Percentiles rank a stretch among this genome's conserved stretches.
Conservation (phyloP, 2,329 filamentous ascomycete genomes). For the Penicillium digitatum region DNA sequence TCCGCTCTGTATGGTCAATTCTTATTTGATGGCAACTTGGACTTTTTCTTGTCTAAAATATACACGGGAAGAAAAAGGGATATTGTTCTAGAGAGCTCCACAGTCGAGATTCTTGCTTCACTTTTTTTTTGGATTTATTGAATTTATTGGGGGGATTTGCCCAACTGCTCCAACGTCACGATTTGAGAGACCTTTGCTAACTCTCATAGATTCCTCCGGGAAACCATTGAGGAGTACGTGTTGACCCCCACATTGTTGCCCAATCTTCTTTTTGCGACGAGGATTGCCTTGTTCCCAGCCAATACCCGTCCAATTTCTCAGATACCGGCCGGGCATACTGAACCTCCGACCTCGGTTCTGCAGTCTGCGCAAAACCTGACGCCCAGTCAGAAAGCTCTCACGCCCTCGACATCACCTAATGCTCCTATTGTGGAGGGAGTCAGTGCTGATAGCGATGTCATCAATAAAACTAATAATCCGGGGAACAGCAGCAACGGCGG, state of each 20-base stretch:
- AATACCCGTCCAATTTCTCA: constrained; percentile 63
- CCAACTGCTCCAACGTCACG: constrained; percentile 15
- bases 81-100: constrained; percentile 20
- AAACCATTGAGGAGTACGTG: constrained; percentile 55
- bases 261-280: constrained; percentile 57
- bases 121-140: constrained; percentile 8
- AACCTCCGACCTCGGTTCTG: constrained; percentile 19
- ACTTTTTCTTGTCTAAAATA: constrained; percentile 11
- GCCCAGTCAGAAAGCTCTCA: constrained; percentile 24
- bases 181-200: constrained; percentile 20
- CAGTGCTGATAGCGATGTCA: constrained; percentile 3
- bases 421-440: constrained; percentile 14
- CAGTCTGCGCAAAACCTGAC: constrained; percentile 25
- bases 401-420: constrained; percentile 22
- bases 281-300: constrained; percentile 79
- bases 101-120: constrained; percentile 20
- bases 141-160: background rate
- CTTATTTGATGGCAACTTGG: constrained; percentile 12
- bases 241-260: constrained; percentile 64
- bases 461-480: constrained; percentile 6
- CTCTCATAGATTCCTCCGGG: constrained; percentile 42
- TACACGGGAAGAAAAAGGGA: constrained; percentile 11
- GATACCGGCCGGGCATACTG: constrained; percentile 35
- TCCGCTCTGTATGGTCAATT: constrained; percentile 16
- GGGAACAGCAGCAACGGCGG: constrained; percentile 10